Evolutionary conservation across 495 filamentous ascomycete genomes (phyloP).

Genomic region (Trichoderma erinaceum): DNA sequence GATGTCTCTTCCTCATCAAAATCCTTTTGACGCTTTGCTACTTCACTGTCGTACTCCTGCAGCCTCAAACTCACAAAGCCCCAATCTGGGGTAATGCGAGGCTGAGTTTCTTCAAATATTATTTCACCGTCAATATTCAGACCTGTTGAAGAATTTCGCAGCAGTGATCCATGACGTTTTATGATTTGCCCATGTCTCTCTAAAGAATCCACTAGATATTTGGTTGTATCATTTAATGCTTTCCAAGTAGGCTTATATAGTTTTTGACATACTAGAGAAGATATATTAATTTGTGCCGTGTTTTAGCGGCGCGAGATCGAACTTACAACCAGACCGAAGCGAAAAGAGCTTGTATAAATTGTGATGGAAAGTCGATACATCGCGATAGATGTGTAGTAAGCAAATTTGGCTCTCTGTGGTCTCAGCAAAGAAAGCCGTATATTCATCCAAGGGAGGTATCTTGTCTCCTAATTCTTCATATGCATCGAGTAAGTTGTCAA

Average conservation of each 20-base stretch:
- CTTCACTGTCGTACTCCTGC: background rate
- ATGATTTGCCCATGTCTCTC: background rate
- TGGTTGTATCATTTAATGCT: background rate
- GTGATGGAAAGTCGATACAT: background rate
- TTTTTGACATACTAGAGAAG: background rate
- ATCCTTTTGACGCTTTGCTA: background rate
- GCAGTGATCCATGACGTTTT: background rate
- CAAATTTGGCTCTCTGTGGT: background rate
- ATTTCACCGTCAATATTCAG: background rate
- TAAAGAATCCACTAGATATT: background rate
- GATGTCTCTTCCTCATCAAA: background rate
- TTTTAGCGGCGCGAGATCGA: background rate
- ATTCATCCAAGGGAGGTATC: background rate
- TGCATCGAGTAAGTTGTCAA: background rate
- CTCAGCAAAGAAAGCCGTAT: background rate
- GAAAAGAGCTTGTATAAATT: background rate
- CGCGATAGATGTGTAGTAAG: background rate
- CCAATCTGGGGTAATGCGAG: background rate
- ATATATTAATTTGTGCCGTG: background rate
- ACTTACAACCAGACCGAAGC: background rate
- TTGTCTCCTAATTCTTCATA: background rate
- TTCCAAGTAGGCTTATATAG: background rate
- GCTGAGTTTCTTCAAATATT: background rate
- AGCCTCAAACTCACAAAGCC: background rate
- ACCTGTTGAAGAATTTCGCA: background rate